Evolutionary conservation across 2,329 filamentous ascomycete genomes (phyloP).

Genomic region (Verticillium zaregamsianum): DNA sequence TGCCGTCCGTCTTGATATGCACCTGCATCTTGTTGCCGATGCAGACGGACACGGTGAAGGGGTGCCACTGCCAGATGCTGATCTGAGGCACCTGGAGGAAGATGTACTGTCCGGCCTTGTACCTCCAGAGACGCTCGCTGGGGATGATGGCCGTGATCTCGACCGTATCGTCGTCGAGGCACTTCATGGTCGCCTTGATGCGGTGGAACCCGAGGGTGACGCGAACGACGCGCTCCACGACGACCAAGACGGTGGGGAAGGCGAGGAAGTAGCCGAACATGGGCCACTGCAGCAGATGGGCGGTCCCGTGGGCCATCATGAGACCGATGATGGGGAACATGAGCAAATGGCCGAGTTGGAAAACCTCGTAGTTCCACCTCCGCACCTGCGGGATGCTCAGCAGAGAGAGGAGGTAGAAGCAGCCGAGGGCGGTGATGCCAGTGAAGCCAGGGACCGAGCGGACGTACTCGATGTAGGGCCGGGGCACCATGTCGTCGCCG

Average conservation of each 20-base stretch:
- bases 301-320: slow-evolving; percentile 50
- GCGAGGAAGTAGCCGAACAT: slow-evolving; percentile 56
- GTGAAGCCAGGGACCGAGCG: slow-evolving; percentile 44
- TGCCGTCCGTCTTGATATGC: slow-evolving; percentile 55
- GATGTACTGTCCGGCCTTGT: slow-evolving; percentile 54
- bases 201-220: slow-evolving; percentile 41
- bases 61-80: slow-evolving; percentile 55
- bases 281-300: slow-evolving; percentile 44
- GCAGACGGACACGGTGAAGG: slow-evolving; percentile 54
- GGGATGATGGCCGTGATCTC: slow-evolving; percentile 44
- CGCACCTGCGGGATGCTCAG: slow-evolving; percentile 47
- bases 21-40: slow-evolving; percentile 46
- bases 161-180: slow-evolving; percentile 50
- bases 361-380: slow-evolving; percentile 50
- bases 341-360: slow-evolving; percentile 52
- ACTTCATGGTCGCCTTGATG: slow-evolving; percentile 41
- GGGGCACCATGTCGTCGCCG: slow-evolving; percentile 36
- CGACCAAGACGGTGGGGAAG: slow-evolving; percentile 45
- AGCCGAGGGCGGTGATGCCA: slow-evolving; percentile 41
- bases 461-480: slow-evolving; percentile 42
- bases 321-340: slow-evolving; percentile 56
- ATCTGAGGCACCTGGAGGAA: slow-evolving; percentile 50
- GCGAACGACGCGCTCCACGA: slow-evolving; percentile 43
- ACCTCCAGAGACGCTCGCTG: slow-evolving; percentile 43
- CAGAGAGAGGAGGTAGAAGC: slow-evolving; percentile 44